phyloP scores from a whole-genome alignment of 163 green algal genomes.

The Picocystis sp. region DNA sequence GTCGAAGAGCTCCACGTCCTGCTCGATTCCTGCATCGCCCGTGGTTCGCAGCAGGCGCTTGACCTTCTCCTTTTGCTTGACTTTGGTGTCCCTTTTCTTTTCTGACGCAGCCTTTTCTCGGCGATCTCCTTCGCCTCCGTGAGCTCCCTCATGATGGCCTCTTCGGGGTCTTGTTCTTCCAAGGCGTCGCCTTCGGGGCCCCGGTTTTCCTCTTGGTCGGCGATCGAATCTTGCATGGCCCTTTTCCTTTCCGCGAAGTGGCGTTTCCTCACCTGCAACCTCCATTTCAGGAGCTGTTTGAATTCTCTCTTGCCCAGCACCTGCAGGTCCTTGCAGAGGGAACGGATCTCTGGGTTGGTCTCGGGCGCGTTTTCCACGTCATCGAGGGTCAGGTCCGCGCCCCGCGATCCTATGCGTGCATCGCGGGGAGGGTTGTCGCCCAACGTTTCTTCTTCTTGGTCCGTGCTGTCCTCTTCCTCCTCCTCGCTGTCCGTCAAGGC shows the following conservation, averaged over 20 bases:
- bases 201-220: slow-evolving; percentile 2
- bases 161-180: slow-evolving; percentile 32
- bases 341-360: slow-evolving; percentile 55
- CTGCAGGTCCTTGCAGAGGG: slow-evolving; percentile 69
- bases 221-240: slow-evolving; percentile 8
- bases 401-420: no score
- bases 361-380: slow-evolving; percentile 5
- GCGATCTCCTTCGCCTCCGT: slow-evolving; percentile 37
- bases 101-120: slow-evolving; percentile 5
- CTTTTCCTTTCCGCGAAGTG: slow-evolving; percentile 30
- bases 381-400: no score
- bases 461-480: no score
- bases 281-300: slow-evolving; percentile 88
- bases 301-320: slow-evolving; percentile 78
- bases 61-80: slow-evolving; percentile 26
- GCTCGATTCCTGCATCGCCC: slow-evolving; percentile 1
- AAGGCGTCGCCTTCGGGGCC: slow-evolving; percentile 11
- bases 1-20: slow-evolving; percentile 15
- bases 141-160: slow-evolving; percentile 59
- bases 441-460: no score
- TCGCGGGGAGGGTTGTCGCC: no score
- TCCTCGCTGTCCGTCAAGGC: background rate
- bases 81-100: slow-evolving; percentile 15
- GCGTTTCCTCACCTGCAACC: slow-evolving; percentile 29
- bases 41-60: slow-evolving; percentile 3